Evolutionary conservation across 768 basidiomycete genomes (phyloP).

Genomic region (Psilocybe subaeruginosa): DNA sequence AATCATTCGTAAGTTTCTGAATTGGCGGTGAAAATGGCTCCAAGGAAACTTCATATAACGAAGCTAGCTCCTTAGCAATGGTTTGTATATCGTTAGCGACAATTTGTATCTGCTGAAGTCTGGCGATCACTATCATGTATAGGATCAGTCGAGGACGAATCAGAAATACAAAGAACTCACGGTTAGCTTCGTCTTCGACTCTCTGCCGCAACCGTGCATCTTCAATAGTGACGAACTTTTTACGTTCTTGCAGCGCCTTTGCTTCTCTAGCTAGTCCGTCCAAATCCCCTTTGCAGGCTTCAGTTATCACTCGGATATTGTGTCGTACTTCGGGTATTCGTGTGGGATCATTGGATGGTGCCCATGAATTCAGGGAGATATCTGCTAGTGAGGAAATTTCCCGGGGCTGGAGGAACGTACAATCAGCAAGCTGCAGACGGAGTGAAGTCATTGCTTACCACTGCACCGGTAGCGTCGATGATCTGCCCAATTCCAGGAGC

Average conservation of each 20-base stretch:
- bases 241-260: constrained; percentile 77
- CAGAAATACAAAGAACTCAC: constrained; percentile 42
- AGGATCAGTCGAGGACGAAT: constrained; percentile 3
- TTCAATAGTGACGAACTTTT: constrained; percentile 72
- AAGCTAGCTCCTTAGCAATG: constrained; percentile 65
- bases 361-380: constrained; percentile 77
- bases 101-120: constrained; percentile 76
- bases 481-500: constrained; percentile 77
- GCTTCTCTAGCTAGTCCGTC: constrained; percentile 92
- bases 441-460: constrained; percentile 53
- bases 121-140: constrained; percentile 62
- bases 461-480: constrained; percentile 93
- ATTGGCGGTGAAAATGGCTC: constrained; percentile 76
- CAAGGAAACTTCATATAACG: constrained; percentile 71
- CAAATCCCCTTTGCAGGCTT: constrained; percentile 81
- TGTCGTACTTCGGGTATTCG: constrained; percentile 97
- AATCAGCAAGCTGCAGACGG: constrained; percentile 4
- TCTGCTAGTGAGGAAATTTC: constrained; percentile 88
- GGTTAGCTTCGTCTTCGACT: constrained; percentile 75
- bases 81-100: constrained; percentile 72
- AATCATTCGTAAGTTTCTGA: constrained; percentile 71
- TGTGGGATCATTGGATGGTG: constrained; percentile 83
- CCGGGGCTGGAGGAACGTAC: constrained; percentile 58
- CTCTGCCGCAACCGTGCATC: constrained; percentile 69
- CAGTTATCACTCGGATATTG: constrained; percentile 86